Conservation (phyloP, 257 asterid genomes). For the Jacaranda copaia region DNA sequence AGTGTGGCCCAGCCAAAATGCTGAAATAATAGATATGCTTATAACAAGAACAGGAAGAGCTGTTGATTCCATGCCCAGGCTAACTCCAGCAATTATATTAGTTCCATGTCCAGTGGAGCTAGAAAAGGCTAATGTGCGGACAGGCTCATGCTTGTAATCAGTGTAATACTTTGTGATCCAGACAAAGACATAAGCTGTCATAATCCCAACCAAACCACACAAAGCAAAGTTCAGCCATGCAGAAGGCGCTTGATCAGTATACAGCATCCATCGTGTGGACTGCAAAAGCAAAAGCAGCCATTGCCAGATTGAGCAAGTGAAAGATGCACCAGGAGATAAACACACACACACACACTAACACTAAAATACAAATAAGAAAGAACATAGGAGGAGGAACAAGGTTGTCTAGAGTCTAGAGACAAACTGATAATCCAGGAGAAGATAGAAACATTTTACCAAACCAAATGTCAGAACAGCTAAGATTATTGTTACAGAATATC, state of each 20-base stretch:
- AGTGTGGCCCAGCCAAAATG: slow-evolving; percentile 97
- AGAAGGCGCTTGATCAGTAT: slow-evolving; percentile 97
- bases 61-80: slow-evolving; percentile 98
- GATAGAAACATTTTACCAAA: slow-evolving; percentile 65
- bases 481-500: slow-evolving; percentile 87
- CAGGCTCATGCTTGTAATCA: slow-evolving; percentile 98
- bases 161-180: slow-evolving; percentile 92
- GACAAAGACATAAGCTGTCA: slow-evolving; percentile 90
- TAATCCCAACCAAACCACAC: slow-evolving; percentile 96
- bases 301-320: slow-evolving; percentile 37
- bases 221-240: slow-evolving; percentile 97
- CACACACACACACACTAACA: neutral
- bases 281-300: slow-evolving; percentile 49
- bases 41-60: slow-evolving; percentile 98
- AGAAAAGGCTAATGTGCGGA: slow-evolving; percentile 89
- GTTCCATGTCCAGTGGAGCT: slow-evolving; percentile 99
- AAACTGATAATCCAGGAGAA: slow-evolving; percentile 27
- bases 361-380: neutral
- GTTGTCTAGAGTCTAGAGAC: slow-evolving; percentile 1
- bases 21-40: slow-evolving; percentile 81
- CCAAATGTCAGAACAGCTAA: slow-evolving; percentile 94
- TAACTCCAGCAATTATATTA: slow-evolving; percentile 97
- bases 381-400: slow-evolving; percentile 13
- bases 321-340: slow-evolving; percentile 27
- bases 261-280: slow-evolving; percentile 99